Evolutionary conservation across 2,329 filamentous ascomycete species (phyloP), one percentile per base, ranked within the genome.

Genomic region (Amylocarpus encephaloides): DNA sequence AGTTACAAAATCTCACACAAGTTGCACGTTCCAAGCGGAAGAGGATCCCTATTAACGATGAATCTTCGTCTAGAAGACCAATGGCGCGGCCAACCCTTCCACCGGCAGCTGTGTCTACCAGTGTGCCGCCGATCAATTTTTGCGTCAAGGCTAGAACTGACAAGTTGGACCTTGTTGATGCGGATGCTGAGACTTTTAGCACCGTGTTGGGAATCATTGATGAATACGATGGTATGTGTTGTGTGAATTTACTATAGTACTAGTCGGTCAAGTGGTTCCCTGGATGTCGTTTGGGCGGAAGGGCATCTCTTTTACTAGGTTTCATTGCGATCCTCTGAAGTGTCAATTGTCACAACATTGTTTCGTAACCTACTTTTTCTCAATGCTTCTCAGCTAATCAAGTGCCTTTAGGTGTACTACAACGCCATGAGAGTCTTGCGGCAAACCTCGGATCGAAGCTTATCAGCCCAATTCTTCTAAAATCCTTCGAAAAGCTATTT

Each of bases 401-500:
- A 33, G 42, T 16, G 9, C 19, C 2, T 34, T 35, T 40, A 77
- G 88, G 83, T 57, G 87, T 93, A 13, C 73, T 95, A 46, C 86
- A 88, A 62, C 82, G 88, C 49, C 87, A 92, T 66, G 89, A 95
- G 70, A 92, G 86, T 67, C 80, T 95, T 61, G 90, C 89, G 42
- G 85, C 86, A 51, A 92, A 89, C 62, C 76, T 95, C 22, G 89
- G 89, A 60, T 89, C 88, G 49, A 86, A 88, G 59, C 83, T 91
- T 15, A 80, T 90, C 1, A 88, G 86, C 0, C 88, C 88, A 19
- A 88, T 91, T 46, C 71, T 95, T 55, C 80, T 95, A 61, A 90
- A 90, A 68, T 85, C 88, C 38, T 89, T 95, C 66, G 89, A 95
- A 67, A 80, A 86, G 47, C 76, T 92, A 49, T 95, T 95, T 62